These are phyloP conservation scores for Cynara cardunculus DNA, from an alignment of 129 eudicot genomes.

Conservation along the genomic window DNA sequence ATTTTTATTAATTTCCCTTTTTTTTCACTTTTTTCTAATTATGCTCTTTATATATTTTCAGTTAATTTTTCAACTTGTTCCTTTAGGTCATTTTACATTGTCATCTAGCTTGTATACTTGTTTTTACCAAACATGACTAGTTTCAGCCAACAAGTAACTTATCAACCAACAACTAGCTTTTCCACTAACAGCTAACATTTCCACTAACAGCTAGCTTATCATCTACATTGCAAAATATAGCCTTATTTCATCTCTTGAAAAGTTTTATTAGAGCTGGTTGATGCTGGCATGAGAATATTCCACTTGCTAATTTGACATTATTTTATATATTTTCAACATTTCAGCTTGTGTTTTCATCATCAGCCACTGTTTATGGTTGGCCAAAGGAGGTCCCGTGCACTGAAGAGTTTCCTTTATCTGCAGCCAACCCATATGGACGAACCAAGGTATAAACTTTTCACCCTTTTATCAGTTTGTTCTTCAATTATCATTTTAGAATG, in stretches of 20 bases:
- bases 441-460: slow-evolving; percentile 56
- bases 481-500: background rate
- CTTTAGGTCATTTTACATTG: background rate
- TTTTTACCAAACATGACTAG: background rate
- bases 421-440: slow-evolving; percentile 86
- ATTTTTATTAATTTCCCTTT: no score
- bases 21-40: background rate
- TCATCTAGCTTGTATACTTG: background rate
- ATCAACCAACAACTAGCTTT: background rate
- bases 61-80: background rate
- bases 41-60: background rate
- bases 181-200: no score
- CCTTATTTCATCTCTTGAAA: background rate
- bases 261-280: no score
- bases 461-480: background rate
- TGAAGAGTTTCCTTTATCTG: slow-evolving; percentile 74
- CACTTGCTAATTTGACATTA: background rate
- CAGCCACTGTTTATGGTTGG: slow-evolving; percentile 90
- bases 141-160: background rate
- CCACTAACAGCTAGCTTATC: background rate
- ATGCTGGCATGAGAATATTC: no score
- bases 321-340: slow-evolving; percentile 9
- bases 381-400: slow-evolving; percentile 89
- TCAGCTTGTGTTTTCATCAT: slow-evolving; percentile 86
- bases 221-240: background rate